These are phyloP conservation scores for Talaromyces sp. DNA, from an alignment of 2,329 filamentous ascomycete species.

Conservation along the genomic window DNA sequence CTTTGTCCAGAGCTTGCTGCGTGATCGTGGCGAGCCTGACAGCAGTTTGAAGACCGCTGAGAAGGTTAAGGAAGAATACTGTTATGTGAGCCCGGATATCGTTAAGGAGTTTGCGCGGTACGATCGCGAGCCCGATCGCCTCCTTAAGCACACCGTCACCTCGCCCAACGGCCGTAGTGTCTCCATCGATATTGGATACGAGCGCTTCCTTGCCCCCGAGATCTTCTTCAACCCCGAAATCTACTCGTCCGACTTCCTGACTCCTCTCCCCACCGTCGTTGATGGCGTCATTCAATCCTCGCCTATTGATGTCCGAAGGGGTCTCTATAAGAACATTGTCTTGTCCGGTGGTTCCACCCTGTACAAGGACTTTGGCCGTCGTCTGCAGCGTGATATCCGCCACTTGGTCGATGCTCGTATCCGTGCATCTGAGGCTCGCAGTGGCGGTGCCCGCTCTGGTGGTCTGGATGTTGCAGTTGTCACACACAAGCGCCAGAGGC, in stretches of 20 bases:
- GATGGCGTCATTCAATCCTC: slow-evolving; percentile 97
- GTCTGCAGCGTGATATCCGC: slow-evolving; percentile 95
- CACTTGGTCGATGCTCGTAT: slow-evolving; percentile 93
- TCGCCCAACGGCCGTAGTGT: slow-evolving; percentile 84
- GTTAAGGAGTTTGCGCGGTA: slow-evolving; percentile 97
- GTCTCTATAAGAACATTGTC: slow-evolving; percentile 99
- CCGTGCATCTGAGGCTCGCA: slow-evolving; percentile 85
- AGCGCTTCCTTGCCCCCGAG: slow-evolving; percentile 95
- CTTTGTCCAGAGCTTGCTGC: slow-evolving; percentile 93
- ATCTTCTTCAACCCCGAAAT: slow-evolving; percentile 99
- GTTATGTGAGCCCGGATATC: slow-evolving; percentile 97
- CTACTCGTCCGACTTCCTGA: slow-evolving; percentile 97
- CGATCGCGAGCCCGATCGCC: slow-evolving; percentile 88
- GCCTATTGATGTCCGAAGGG: slow-evolving; percentile 94
- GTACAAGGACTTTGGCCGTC: slow-evolving; percentile 97
- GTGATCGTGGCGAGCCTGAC: slow-evolving; percentile 94
- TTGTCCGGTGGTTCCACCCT: slow-evolving; percentile 94
- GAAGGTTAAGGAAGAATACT: slow-evolving; percentile 98
- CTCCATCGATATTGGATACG: slow-evolving; percentile 91
- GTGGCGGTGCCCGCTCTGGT: slow-evolving; percentile 88
- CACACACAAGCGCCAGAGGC: slow-evolving; percentile 93
- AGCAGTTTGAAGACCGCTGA: slow-evolving; percentile 97
- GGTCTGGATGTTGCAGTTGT: slow-evolving; percentile 97
- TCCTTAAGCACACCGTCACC: slow-evolving; percentile 84
- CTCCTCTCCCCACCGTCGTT: slow-evolving; percentile 89